A percentile compares a stretch with the other conserved stretches of the same genome.
Evolutionary conservation across 2,329 filamentous ascomycete species (phyloP).

Genomic region (Ophiocordyceps australis): DNA sequence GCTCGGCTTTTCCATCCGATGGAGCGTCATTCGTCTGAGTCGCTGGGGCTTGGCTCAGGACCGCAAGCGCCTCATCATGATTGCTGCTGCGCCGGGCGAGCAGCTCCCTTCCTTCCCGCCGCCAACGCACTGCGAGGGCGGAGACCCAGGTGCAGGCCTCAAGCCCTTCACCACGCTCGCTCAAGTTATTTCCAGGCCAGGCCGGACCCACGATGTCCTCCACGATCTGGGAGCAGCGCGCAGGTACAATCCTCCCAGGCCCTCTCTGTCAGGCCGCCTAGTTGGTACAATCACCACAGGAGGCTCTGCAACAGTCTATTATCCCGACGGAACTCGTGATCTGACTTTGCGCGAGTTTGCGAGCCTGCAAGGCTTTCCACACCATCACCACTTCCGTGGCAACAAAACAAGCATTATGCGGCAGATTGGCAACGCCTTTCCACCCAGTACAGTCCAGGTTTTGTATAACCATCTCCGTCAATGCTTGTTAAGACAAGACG

Average conservation of each 20-base stretch:
- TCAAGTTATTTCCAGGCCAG: slow-evolving; percentile 19
- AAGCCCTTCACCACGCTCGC: slow-evolving; percentile 24
- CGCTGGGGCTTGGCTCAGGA: slow-evolving; percentile 32
- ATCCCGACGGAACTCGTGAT: slow-evolving; percentile 42
- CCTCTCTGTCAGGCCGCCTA: slow-evolving; percentile 26
- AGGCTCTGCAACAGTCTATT: slow-evolving; percentile 41
- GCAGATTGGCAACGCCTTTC: slow-evolving; percentile 70
- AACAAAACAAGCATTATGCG: slow-evolving; percentile 24
- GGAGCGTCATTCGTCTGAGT: slow-evolving; percentile 37
- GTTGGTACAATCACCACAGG: slow-evolving; percentile 45
- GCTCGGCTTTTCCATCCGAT: slow-evolving; percentile 50
- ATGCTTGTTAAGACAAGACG: slow-evolving; percentile 26
- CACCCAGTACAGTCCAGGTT: slow-evolving; percentile 34
- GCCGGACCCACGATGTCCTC: slow-evolving; percentile 16
- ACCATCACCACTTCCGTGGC: slow-evolving; percentile 34
- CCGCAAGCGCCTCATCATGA: slow-evolving; percentile 33
- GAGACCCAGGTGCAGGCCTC: slow-evolving; percentile 13
- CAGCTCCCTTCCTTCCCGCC: slow-evolving; percentile 44
- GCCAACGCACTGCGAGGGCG: slow-evolving; percentile 34
- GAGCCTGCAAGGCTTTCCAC: slow-evolving; percentile 50
- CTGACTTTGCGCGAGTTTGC: slow-evolving; percentile 54
- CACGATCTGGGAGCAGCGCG: slow-evolving; percentile 17
- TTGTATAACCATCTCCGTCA: slow-evolving; percentile 28
- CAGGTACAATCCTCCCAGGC: slow-evolving; percentile 10
- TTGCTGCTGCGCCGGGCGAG: slow-evolving; percentile 51